A percentile compares a stretch with the other conserved stretches of the same genome.
These are phyloP conservation scores for Coemansia guatemalensis DNA, from an alignment of 192 early-diverging fungal species.

Conservation along the genomic window DNA sequence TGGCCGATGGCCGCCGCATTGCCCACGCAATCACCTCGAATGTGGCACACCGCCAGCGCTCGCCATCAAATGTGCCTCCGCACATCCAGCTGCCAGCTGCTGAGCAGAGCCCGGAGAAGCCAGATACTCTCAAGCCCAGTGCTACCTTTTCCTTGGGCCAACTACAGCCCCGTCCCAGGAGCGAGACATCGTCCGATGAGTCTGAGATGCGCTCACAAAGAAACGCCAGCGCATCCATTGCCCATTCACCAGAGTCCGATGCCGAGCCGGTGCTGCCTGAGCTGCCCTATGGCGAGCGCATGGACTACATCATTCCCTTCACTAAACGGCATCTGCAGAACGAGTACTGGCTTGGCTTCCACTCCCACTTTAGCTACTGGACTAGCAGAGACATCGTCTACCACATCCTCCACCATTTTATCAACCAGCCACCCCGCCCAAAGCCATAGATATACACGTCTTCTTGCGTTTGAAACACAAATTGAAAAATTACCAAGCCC, in stretches of 20 bases:
- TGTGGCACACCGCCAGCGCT: background rate
- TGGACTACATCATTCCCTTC: conserved; percentile 54
- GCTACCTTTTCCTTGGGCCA: background rate
- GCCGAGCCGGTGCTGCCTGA: conserved; percentile 1
- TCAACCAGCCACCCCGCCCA: conserved; percentile 10
- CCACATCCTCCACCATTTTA: conserved; percentile 48
- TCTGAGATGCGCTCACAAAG: too few species aligned
- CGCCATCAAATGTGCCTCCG: too few species aligned
- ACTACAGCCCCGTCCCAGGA: too few species aligned
- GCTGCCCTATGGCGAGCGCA: conserved; percentile 47
- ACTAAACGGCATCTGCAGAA: conserved; percentile 46
- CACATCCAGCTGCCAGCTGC: background rate
- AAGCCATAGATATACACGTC: background rate
- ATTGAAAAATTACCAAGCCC: background rate
- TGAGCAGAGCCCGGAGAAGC: background rate
- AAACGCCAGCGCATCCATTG: too few species aligned
- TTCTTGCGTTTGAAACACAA: too few species aligned
- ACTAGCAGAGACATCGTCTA: conserved; percentile 42
- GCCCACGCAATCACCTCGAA: conserved; percentile 1
- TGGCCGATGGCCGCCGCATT: conserved; percentile 19
- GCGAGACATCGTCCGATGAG: too few species aligned
- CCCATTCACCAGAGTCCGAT: too few species aligned
- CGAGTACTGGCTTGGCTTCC: conserved; percentile 55
- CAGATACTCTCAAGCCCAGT: background rate
- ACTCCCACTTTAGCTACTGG: conserved; percentile 54